Evolutionary conservation across 306 rosid genomes (phyloP).

Genomic region (Lotus japonicus): DNA sequence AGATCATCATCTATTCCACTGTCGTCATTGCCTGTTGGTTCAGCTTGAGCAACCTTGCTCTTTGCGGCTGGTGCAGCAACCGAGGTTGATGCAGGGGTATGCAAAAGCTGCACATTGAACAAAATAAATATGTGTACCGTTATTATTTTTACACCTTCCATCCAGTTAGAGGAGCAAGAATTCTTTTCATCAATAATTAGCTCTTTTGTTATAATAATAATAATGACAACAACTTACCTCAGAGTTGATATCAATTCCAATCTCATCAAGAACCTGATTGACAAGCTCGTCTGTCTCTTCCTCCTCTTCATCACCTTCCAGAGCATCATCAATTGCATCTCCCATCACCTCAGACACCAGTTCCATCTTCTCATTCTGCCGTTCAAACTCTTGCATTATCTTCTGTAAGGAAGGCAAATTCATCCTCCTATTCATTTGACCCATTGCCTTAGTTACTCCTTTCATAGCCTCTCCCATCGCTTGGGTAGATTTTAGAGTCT

Average conservation of each 20-base stretch:
- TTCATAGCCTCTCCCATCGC: slow-evolving; percentile 99
- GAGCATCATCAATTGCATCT: slow-evolving; percentile 93
- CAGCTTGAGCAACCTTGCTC: slow-evolving; percentile 64
- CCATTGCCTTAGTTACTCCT: slow-evolving; percentile 99
- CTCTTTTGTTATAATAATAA: not conserved
- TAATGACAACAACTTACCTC: slow-evolving; percentile 41
- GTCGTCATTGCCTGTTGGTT: slow-evolving; percentile 58
- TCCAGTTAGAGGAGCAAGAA: not conserved
- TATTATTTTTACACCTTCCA: not conserved
- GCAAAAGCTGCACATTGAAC: slow-evolving; percentile 51
- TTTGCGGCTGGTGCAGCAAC: slow-evolving; percentile 59
- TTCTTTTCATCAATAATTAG: not conserved
- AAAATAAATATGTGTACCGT: not conserved
- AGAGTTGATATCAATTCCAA: slow-evolving; percentile 69
- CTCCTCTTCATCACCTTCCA: slow-evolving; percentile 97
- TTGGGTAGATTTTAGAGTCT: slow-evolving; percentile 94
- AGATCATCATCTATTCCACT: slow-evolving; percentile 73
- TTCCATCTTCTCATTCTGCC: slow-evolving; percentile 94
- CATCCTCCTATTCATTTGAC: slow-evolving; percentile 96
- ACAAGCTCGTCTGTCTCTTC: slow-evolving; percentile 91
- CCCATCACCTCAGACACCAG: slow-evolving; percentile 79
- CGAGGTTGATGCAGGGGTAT: slow-evolving; percentile 59
- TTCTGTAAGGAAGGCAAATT: slow-evolving; percentile 89
- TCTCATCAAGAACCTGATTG: slow-evolving; percentile 94
- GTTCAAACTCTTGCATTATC: slow-evolving; percentile 93